phyloP scores from a whole-genome alignment of 805 yeast genomes.

The Saturnispora zaruensis region DNA sequence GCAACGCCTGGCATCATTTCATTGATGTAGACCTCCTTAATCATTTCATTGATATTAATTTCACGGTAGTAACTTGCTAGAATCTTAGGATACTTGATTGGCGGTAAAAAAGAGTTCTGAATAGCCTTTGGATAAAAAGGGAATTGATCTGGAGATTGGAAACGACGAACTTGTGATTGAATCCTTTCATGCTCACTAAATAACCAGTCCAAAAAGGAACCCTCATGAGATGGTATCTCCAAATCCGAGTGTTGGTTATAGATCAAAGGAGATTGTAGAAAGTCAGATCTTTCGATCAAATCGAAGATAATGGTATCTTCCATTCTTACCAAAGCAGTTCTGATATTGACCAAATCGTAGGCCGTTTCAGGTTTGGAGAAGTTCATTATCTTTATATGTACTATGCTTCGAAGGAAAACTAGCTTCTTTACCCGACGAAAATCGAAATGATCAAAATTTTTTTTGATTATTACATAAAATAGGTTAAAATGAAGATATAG shows the following conservation, averaged over 20 bases:
- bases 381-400: constrained; percentile 47
- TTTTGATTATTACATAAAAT: background rate
- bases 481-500: background rate
- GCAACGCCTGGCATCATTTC: constrained; percentile 71
- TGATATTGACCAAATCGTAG: constrained; percentile 69
- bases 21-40: constrained; percentile 57
- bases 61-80: constrained; percentile 69
- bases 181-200: constrained; percentile 63
- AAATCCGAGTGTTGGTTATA: constrained; percentile 43
- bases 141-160: constrained; percentile 88
- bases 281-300: constrained; percentile 89
- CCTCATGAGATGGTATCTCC: constrained; percentile 55
- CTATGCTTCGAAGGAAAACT: background rate
- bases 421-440: background rate
- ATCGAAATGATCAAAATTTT: background rate
- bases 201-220: constrained; percentile 84
- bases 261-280: constrained; percentile 63
- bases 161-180: constrained; percentile 78
- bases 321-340: constrained; percentile 81
- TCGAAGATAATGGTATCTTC: constrained; percentile 93
- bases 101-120: constrained; percentile 65
- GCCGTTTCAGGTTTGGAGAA: constrained; percentile 78
- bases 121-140: constrained; percentile 75
- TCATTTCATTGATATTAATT: constrained; percentile 65
- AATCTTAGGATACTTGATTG: constrained; percentile 67